Evolutionary conservation across 2,329 filamentous ascomycete genomes (phyloP), one percentile per base, ranked within the genome.

Genomic region (Colletotrichum gloeosporioides): DNA sequence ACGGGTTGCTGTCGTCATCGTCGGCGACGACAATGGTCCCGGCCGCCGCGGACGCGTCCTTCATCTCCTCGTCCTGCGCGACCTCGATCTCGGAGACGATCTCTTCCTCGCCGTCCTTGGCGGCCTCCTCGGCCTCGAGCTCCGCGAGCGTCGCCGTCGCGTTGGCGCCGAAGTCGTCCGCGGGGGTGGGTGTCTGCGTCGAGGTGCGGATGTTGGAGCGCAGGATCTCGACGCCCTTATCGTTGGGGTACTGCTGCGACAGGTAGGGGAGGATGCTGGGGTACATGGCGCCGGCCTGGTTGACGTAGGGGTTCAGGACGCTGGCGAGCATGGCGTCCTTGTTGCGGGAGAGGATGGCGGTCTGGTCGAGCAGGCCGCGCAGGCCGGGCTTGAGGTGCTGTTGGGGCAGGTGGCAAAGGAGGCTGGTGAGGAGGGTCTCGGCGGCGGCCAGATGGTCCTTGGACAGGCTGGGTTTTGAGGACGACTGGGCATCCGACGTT

Each of bases 211-310:
- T 85, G 78, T 91, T 92, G 79, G 89, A 90, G 62, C 90, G 87
- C 72, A 98, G 83, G 12, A 94, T 90, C 84, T 98, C 96, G 2
- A 97, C 91, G 18, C 90, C 90, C 73, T 91, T 87, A 66, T 93
- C 90, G 13, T 89, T 83, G 0, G 92, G 88, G 80, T 92, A 95
- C 67, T 91, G 89, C 71, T 92, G 90, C 9, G 92, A 91, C 31
- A 98, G 86, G 80, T 98, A 94, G 1, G 96, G 96, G 64, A 98
- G 85, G 64, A 98, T 93, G 82, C 93, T 97, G 32, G 94, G 89
- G 76, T 92, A 91, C 68, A 91, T 90, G 78, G 91, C 88, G 57
- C 93, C 90, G 82, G 92, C 89, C 80, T 91, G 87, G 81, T 92
- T 88, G 77, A 92, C 86, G 83, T 93, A 91, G 1, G 95, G 95